Evolutionary conservation across 495 filamentous ascomycete genomes (phyloP), one percentile per base, ranked within the genome.

Genomic region (Pyrenopolyporus hunteri): DNA sequence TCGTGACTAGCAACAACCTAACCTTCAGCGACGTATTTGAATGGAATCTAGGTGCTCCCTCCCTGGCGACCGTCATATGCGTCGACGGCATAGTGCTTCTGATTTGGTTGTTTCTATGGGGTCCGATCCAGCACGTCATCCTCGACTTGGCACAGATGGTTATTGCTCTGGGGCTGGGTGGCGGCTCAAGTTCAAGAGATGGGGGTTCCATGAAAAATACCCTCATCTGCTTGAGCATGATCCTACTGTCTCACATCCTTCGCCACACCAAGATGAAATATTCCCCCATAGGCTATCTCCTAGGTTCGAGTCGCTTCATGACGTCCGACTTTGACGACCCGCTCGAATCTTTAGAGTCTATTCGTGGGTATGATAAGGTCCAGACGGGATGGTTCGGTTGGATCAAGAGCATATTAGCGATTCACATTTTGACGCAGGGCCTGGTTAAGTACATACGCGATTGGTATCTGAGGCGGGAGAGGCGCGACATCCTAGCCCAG

Each of bases 91-190:
- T 94, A 37, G 89, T 94, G 60, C 78, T 96, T 56, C 72, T 90
- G 31, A 78, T 94, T 43, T 98, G 92, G 89, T 81, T 98, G 35
- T 89, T 96, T 59, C 83, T 96, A 61, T 96, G 91, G 91, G 86
- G 85, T 1, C 90, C 91, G 54, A 84, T 91, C 59, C 92, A 96
- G 70, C 89, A 89, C 67, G 88, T 96, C 66, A 87, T 92, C 28
- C 80, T 98, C 70, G 94, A 98, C 68, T 80, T 98, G n/a, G 92
- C 94, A 32, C 93, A 98, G 73, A 92, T 93, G 33, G 92, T 98
- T 66, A 96, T 98, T 59, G 93, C 94, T 39, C 85, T 97, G 37
- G 94, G 92, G 1, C 79, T 98, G 14, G 94, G 94, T 50, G 94
- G 94, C 36, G 92, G 92, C 44, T 89, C 89, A 6, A 88, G 84